Percentiles rank a stretch among this genome's conserved stretches.
Conservation (phyloP, 208 protist genomes). For the Leishmania major region DNA sequence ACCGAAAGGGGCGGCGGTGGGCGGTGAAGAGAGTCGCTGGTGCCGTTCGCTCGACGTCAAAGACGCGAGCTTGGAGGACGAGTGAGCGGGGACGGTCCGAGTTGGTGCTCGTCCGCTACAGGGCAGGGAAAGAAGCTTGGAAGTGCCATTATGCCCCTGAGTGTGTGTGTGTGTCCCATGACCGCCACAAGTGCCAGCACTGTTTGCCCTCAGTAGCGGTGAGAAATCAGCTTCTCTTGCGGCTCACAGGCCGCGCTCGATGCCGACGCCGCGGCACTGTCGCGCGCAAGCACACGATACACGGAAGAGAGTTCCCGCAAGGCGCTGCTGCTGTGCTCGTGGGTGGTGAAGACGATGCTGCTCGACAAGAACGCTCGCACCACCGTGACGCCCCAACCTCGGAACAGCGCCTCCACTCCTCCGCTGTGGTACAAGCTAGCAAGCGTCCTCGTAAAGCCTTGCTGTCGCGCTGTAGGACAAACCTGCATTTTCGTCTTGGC, state of each 20-base stretch:
- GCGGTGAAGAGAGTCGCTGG: background rate
- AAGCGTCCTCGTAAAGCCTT: conserved; percentile 34
- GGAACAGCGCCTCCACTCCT: conserved; percentile 62
- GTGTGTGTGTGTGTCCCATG: background rate
- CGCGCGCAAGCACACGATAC: background rate
- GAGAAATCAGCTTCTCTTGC: background rate
- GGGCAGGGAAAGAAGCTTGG: background rate
- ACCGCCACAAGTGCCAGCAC: background rate
- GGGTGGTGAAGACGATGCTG: conserved; percentile 52
- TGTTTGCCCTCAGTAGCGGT: background rate
- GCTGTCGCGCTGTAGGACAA: conserved; percentile 29
- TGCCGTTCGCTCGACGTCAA: background rate
- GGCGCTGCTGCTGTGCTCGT: conserved; percentile 30
- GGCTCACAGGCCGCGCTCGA: background rate
- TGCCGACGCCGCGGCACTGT: conserved; percentile 1
- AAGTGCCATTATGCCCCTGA: background rate
- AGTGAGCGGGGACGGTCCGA: background rate
- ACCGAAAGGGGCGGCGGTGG: background rate
- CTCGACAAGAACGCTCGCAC: conserved; percentile 65
- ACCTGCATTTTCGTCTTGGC: conserved; percentile 86
- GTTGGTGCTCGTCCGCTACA: background rate
- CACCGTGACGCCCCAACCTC: conserved; percentile 63
- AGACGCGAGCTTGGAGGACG: background rate
- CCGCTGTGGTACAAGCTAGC: conserved; percentile 41
- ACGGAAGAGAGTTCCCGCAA: background rate